phyloP scores from a whole-genome alignment of 257 asterid species.

The Echium plantagineum region DNA sequence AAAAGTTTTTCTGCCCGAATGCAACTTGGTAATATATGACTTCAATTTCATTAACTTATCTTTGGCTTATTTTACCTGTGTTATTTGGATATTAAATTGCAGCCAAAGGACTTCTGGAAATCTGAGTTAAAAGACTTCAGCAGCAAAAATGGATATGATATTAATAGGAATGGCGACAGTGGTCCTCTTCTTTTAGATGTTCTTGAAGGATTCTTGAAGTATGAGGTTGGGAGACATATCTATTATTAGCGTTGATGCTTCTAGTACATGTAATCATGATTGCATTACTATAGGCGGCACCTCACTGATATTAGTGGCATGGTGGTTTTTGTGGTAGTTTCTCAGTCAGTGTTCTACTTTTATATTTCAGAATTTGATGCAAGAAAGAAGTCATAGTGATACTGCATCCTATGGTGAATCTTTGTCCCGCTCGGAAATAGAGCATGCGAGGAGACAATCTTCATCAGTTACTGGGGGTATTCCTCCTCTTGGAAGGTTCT shows the following conservation, averaged over 20 bases:
- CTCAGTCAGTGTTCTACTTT: conserved; percentile 5
- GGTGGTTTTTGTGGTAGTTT: conserved; percentile 2
- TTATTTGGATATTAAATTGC: conserved; percentile 16
- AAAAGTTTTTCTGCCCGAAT: conserved; percentile 85
- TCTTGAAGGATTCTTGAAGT: conserved; percentile 96
- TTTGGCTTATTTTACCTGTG: conserved; percentile 8
- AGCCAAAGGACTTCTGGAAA: conserved; percentile 92
- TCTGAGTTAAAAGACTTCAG: conserved; percentile 87
- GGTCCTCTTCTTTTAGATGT: conserved; percentile 96
- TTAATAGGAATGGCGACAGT: conserved; percentile 80
- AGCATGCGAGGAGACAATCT: conserved; percentile 62
- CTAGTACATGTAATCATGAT: not conserved
- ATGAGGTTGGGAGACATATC: conserved; percentile 59
- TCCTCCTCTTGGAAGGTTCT: conserved; percentile 90
- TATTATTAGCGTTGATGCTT: not conserved
- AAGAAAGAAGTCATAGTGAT: conserved; percentile 70
- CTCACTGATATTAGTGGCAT: conserved; percentile 3
- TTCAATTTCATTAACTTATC: conserved; percentile 3
- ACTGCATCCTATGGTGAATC: conserved; percentile 47
- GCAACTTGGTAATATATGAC: conserved; percentile 55
- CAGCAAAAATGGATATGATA: conserved; percentile 84
- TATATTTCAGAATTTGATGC: conserved; percentile 69
- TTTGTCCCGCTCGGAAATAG: conserved; percentile 45
- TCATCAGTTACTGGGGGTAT: conserved; percentile 89
- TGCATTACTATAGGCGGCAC: not conserved